These are phyloP conservation scores for Hylodesmum podocarpum DNA, from an alignment of 306 rosid genomes.

Conservation along the genomic window DNA sequence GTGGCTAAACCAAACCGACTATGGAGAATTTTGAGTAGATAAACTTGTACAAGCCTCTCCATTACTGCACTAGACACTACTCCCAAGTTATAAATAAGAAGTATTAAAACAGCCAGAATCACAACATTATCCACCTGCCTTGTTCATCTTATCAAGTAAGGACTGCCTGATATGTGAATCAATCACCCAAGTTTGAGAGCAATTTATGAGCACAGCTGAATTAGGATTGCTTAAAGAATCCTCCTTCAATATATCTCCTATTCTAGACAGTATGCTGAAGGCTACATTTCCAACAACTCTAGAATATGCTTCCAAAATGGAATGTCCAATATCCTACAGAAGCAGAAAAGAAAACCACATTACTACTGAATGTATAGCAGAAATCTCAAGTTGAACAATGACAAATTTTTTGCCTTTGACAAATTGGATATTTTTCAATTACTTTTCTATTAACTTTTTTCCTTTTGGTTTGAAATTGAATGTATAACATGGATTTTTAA, in stretches of 20 bases:
- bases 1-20: neutral
- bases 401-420: neutral
- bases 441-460: neutral
- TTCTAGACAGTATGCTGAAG: conserved; percentile 72
- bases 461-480: neutral
- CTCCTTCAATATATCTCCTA: conserved; percentile 73
- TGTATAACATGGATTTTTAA: neutral
- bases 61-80: conserved; percentile 57
- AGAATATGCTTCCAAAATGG: conserved; percentile 88
- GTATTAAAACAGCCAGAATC: conserved; percentile 42
- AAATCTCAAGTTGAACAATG: neutral
- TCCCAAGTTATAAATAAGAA: conserved; percentile 38
- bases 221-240: conserved; percentile 67
- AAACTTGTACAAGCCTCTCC: conserved; percentile 57
- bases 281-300: conserved; percentile 86
- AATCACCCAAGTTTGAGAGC: conserved; percentile 42
- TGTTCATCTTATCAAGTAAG: conserved; percentile 45
- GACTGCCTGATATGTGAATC: conserved; percentile 47
- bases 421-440: neutral
- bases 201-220: conserved; percentile 38
- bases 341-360: conserved; percentile 21
- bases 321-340: conserved; percentile 78
- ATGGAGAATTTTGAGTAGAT: conserved; percentile 58
- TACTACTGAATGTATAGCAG: neutral
- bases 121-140: conserved; percentile 22